Evolutionary conservation across 805 yeast species (phyloP), one percentile per base, ranked within the genome.

Genomic region (Candida silvicultrix): DNA sequence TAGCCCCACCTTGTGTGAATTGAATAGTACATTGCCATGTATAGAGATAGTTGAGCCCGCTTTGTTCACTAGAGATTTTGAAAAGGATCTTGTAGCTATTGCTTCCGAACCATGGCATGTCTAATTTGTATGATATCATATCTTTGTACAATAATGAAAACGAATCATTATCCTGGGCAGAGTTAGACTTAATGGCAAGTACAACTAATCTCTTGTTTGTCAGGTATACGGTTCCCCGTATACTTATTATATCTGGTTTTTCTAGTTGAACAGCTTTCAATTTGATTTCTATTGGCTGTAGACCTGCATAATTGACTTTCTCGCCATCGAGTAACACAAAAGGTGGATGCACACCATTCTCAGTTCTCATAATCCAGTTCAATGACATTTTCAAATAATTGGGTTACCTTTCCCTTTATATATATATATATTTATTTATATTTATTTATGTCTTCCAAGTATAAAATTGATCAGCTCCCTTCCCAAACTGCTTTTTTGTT

Each of bases 41-140:
- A 31, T 68, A 65, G 22, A 65, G 51, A 38, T 59, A 60, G 47
- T 70, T 65, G 6, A 70, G 59, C 1, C 68, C 67, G 6, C 66
- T 58, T 5, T 68, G 61, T 5, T 57, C 52, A 15, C 59, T 45
- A 4, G 64, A 56, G 39, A 68, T 64, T 39, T 58, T 66, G 56
- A 76, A 74, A 23, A 66, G 41, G 35, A 73, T 66, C 49, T 65
- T 65, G 71, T 75, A 74, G 53, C 68, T 71, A 49, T 75, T 77
- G 19, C 78, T 67, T 0, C 82, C 82, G 53, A 77, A 71, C 80
- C 79, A 75, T 1, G 80, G 79, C 22, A 74, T 64, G 45, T 69
- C 67, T 41, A 75, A 53, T 44, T 65, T 62, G 52, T 71, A 71
- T 0, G 70, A 57, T 6, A 51, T 38, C 2, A 61, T 42, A 35